These are phyloP conservation scores for Backusella sp. DNA, from an alignment of 192 early-diverging fungal genomes.

Conservation along the genomic window DNA sequence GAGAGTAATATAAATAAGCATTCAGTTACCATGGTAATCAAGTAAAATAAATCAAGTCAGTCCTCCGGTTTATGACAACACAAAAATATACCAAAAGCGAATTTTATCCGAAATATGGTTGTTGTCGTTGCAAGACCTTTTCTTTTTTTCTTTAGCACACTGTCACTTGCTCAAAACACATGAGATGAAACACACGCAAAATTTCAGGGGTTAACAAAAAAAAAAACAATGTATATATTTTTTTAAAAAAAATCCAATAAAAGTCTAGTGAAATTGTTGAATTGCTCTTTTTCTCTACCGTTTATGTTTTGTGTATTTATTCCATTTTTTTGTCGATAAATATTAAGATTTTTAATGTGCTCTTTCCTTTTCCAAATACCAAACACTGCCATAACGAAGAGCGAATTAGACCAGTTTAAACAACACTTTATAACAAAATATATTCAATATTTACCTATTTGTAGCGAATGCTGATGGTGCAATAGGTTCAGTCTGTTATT, in stretches of 20 bases:
- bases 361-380: constrained; percentile 58
- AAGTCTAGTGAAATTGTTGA: background rate
- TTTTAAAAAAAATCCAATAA: background rate
- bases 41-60: background rate
- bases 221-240: background rate
- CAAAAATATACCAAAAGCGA: background rate
- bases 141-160: background rate
- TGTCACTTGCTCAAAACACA: background rate
- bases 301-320: background rate
- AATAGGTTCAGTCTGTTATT: constrained; percentile 33
- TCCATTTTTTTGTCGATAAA: background rate
- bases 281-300: background rate
- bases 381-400: constrained; percentile 46
- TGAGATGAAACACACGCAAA: background rate
- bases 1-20: background rate
- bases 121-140: background rate
- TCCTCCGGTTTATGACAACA: background rate
- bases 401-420: background rate
- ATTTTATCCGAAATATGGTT: background rate
- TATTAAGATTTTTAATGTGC: constrained; percentile 12
- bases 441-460: constrained; percentile 37
- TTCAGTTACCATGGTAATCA: background rate
- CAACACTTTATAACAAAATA: background rate
- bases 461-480: constrained; percentile 66
- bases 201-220: background rate